Evolutionary conservation across 805 yeast genomes (phyloP), one percentile per base, ranked within the genome.

Genomic region (Ogataea philodendri): DNA sequence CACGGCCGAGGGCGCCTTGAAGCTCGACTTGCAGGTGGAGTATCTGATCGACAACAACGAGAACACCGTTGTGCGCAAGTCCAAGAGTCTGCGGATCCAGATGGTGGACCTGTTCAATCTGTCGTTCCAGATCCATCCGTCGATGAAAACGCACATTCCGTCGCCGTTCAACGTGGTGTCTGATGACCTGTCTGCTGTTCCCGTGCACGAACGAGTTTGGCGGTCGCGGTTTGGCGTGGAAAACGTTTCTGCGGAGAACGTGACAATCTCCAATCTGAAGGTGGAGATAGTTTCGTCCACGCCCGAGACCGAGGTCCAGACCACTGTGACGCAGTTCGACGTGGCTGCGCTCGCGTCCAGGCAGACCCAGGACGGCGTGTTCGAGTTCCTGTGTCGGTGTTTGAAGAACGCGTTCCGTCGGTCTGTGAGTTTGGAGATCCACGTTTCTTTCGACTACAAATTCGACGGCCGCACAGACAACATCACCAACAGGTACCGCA

Each of bases 131-230:
- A 54, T 67, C 7, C 46, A 56, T 3, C 72, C 72, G 10, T 45
- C 61, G 15, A 26, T 57, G 2, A 36, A 49, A 26, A 47, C 51
- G 2, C 29, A 35, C 6, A 45, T 65, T 11, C 63, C 67, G 1
- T 51, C 50, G 11, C 44, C 44, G 3, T 59, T 48, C 45, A 45
- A 48, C 35, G 30, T 40, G 23, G 45, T 25, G 3, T 15, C 41
- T n/a, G 32, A 37, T 3, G 48, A 45, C 10, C 4, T 44, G 3
- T 25, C 44, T 7, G 22, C 35, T 4, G 45, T 39, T 7, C 62
- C 67, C 3, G 52, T 53, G 19, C 66, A 65, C 17, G 43, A 56
- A 5, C 52, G 73, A 26, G 48, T 50, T 17, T 66, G 72, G 72
- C 37, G 55, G 55, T 44, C 54, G 48, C 46, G 51, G 42, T 17